Evolutionary conservation across 148 eudicot genomes (phyloP).

Genomic region (Rhododendron henanense): DNA sequence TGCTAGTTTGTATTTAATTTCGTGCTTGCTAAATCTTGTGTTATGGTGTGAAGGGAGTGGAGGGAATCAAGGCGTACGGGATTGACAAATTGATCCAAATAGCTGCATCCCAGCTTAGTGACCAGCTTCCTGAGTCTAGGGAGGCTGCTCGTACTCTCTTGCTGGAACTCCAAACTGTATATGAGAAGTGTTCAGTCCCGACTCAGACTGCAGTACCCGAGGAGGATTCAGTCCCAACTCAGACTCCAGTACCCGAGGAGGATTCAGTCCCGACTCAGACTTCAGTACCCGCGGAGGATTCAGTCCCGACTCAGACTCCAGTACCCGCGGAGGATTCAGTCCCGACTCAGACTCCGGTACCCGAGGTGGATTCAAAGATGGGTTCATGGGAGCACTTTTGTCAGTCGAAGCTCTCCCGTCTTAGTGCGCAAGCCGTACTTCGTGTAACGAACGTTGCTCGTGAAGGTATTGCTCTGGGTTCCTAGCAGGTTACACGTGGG

Average conservation of each 20-base stretch:
- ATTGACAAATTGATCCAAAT: conserved; percentile 53
- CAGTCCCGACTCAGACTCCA: background rate
- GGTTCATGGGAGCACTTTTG: conserved; percentile 57
- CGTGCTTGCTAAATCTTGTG: background rate
- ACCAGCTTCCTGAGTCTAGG: conserved; percentile 72
- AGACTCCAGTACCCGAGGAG: conserved; percentile 19
- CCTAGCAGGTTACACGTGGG: conserved; percentile 19
- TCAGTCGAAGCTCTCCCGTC: conserved; percentile 53
- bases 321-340: conserved; percentile 26
- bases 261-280: conserved; percentile 2
- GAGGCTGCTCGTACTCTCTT: conserved; percentile 70
- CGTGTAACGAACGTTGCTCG: conserved; percentile 50
- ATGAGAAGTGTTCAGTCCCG: conserved; percentile 28
- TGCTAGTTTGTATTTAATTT: background rate
- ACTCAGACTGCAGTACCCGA: conserved; percentile 24
- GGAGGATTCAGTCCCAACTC: conserved; percentile 16
- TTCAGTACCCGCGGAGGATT: conserved; percentile 24
- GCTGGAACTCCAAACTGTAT: conserved; percentile 41
- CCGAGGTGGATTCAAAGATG: conserved; percentile 27
- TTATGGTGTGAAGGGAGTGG: conserved; percentile 36
- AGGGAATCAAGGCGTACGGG: conserved; percentile 52
- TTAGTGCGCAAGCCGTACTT: conserved; percentile 63
- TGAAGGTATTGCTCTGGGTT: conserved; percentile 35
- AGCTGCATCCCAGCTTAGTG: conserved; percentile 68
- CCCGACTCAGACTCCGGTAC: background rate